These are phyloP conservation scores for Litchi chinensis DNA, from an alignment of 345 rosid species.

Conservation along the genomic window DNA sequence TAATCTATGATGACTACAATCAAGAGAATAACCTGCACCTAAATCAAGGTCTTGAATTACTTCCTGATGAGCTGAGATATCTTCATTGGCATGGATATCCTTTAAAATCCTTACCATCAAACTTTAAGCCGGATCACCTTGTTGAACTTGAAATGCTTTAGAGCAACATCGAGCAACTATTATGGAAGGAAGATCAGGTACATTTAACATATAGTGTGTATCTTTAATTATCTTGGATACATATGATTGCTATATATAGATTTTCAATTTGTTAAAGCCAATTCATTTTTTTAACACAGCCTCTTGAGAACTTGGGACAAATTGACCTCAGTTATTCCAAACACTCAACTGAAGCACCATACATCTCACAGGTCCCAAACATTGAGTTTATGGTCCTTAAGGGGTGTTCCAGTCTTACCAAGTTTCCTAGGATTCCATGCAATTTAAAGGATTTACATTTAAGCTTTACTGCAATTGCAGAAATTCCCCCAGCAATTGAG, in stretches of 20 bases:
- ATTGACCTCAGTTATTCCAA: neutral
- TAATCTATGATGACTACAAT: too few relatives aligned
- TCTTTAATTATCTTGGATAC: neutral
- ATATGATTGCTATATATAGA: neutral
- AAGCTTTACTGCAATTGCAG: neutral
- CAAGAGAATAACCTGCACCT: neutral
- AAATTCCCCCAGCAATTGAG: neutral
- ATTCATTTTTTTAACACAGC: neutral
- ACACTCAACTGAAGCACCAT: neutral
- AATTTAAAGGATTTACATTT: neutral
- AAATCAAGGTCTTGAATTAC: neutral
- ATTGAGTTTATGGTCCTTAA: neutral
- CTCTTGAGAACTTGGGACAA: neutral
- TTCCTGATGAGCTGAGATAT: neutral
- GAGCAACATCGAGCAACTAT: neutral
- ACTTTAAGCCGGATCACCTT: neutral
- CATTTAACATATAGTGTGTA: neutral
- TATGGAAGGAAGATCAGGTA: neutral
- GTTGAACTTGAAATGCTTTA: neutral
- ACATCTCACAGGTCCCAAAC: neutral
- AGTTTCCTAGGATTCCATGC: constrained; percentile 6
- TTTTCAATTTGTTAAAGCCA: too few relatives aligned
- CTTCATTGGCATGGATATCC: neutral
- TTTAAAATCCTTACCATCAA: neutral
- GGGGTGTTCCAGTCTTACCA: neutral